Evolutionary conservation across 2,329 filamentous ascomycete genomes (phyloP).

Genomic region (Cordyceps tenuipes): DNA sequence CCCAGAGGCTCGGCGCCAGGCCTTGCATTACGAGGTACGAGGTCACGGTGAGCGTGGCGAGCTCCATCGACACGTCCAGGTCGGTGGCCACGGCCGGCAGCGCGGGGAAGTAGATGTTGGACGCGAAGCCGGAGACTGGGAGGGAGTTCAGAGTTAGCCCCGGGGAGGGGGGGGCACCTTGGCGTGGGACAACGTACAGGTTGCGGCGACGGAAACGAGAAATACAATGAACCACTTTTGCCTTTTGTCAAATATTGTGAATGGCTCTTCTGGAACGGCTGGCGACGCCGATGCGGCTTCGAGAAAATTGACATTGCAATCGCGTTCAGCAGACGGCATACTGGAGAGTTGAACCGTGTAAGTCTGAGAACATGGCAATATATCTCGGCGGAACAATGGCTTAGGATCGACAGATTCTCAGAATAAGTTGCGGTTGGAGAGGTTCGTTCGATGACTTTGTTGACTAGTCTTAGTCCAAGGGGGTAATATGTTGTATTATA

Average conservation of each 20-base stretch:
- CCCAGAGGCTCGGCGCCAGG: conserved; percentile 43
- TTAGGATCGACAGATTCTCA: background rate
- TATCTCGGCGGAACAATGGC: background rate
- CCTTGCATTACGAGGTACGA: conserved; percentile 47
- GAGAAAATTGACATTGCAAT: background rate
- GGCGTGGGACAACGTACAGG: conserved; percentile 29
- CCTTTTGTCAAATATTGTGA: conserved; percentile 41
- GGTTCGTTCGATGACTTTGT: background rate
- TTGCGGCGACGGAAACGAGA: conserved; percentile 41
- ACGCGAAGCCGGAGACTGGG: conserved; percentile 32
- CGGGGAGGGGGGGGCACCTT: conserved; percentile 11
- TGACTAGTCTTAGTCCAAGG: background rate
- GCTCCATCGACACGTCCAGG: conserved; percentile 29
- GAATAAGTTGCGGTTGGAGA: background rate
- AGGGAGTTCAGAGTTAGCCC: background rate
- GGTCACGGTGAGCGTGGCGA: conserved; percentile 37
- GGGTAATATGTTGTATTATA: background rate
- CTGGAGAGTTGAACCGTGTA: no score
- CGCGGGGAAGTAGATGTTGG: conserved; percentile 43
- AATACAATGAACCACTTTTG: conserved; percentile 40
- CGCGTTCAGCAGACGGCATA: background rate
- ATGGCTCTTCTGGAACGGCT: conserved; percentile 24
- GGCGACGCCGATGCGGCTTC: background rate
- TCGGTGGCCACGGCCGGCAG: conserved; percentile 35
- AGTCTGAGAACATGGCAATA: background rate